These are phyloP conservation scores for Tulasnella sp. DNA, from an alignment of 768 basidiomycete genomes.

Conservation along the genomic window DNA sequence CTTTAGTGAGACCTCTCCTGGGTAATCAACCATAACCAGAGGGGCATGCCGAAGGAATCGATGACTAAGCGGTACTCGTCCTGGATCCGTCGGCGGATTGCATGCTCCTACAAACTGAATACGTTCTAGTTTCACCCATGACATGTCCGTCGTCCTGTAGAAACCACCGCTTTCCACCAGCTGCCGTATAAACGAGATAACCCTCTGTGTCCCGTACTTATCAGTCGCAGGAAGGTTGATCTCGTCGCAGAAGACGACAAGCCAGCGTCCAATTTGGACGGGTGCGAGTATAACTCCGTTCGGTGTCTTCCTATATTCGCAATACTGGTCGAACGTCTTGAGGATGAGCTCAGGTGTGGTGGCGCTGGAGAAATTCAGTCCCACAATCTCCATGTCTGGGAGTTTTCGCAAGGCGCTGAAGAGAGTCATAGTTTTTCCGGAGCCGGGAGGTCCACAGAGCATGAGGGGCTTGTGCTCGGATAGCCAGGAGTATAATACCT, in stretches of 20 bases:
- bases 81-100: constrained; percentile 98
- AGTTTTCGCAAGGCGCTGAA: constrained; percentile 96
- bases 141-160: constrained; percentile 88
- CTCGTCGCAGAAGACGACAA: constrained; percentile 99
- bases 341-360: constrained; percentile 96
- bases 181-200: constrained; percentile 97
- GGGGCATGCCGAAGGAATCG: constrained; percentile 97
- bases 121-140: constrained; percentile 96
- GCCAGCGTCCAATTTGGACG: constrained; percentile 90
- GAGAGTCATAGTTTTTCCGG: constrained; percentile 98
- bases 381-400: constrained; percentile 98
- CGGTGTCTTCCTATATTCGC: constrained; percentile 96
- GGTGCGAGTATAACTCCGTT: constrained; percentile 96
- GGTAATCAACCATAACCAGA: constrained; percentile 98
- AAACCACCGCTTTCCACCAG: constrained; percentile 91
- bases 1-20: constrained; percentile 90
- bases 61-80: constrained; percentile 95
- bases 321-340: constrained; percentile 99
- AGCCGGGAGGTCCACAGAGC: constrained; percentile 98
- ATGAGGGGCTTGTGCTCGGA: constrained; percentile 97
- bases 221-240: constrained; percentile 96
- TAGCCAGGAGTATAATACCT: constrained; percentile 96
- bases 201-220: constrained; percentile 96
- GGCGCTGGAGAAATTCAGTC: constrained; percentile 97
- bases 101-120: constrained; percentile 99